These are phyloP conservation scores for Candida glucosophila DNA, from an alignment of 1,139 yeast genomes.

Conservation along the genomic window DNA sequence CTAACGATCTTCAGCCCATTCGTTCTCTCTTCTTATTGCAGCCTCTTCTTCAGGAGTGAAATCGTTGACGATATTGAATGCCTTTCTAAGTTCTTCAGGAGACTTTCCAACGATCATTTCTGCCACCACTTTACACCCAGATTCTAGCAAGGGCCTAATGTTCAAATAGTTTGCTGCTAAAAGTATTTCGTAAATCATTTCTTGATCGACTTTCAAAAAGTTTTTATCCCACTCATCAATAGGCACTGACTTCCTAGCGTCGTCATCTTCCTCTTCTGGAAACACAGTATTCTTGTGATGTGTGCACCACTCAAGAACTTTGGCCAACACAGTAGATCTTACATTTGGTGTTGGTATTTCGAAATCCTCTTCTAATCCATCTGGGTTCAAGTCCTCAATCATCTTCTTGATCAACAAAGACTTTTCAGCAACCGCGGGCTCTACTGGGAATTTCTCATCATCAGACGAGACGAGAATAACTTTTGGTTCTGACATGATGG, in stretches of 20 bases:
- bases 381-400: conserved; percentile 71
- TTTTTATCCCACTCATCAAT: conserved; percentile 96
- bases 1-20: conserved; percentile 98
- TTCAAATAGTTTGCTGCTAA: conserved; percentile 93
- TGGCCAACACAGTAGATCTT: conserved; percentile 75
- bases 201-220: conserved; percentile 94
- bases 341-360: conserved; percentile 94
- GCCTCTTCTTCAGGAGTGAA: conserved; percentile 98
- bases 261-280: conserved; percentile 69
- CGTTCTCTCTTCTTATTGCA: conserved; percentile 93
- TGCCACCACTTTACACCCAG: conserved; percentile 96
- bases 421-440: conserved; percentile 81
- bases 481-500: conserved; percentile 23
- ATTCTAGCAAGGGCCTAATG: conserved; percentile 84
- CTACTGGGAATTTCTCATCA: conserved; percentile 66
- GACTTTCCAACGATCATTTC: conserved; percentile 96
- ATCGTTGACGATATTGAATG: conserved; percentile 92
- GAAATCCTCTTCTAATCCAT: conserved; percentile 53
- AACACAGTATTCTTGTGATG: conserved; percentile 83
- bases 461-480: conserved; percentile 65
- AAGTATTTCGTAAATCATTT: conserved; percentile 94
- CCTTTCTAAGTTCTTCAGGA: conserved; percentile 93
- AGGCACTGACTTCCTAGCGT: conserved; percentile 74
- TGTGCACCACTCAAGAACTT: conserved; percentile 95
- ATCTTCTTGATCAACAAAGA: conserved; percentile 83